These are phyloP conservation scores for Neonectria neomacrospora DNA, from an alignment of 2,329 filamentous ascomycete genomes.

Conservation along the genomic window DNA sequence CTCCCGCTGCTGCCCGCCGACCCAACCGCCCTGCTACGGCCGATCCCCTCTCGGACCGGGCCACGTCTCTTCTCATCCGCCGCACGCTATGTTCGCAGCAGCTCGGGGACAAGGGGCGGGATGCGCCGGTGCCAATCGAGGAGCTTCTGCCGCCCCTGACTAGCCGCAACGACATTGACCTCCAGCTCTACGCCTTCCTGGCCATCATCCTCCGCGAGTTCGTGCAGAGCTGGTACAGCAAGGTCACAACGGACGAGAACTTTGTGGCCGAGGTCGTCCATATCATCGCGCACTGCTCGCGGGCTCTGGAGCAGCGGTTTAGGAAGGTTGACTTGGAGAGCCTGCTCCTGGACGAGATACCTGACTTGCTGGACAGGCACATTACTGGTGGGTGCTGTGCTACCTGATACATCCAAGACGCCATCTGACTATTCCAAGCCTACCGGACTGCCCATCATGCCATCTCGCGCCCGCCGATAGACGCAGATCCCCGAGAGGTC, in stretches of 20 bases:
- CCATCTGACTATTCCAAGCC: slow-evolving; percentile 60
- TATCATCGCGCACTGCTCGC: slow-evolving; percentile 91
- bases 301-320: slow-evolving; percentile 86
- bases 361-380: slow-evolving; percentile 82
- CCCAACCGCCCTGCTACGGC: slow-evolving; percentile 49
- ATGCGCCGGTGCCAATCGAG: slow-evolving; percentile 69
- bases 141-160: slow-evolving; percentile 90
- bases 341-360: slow-evolving; percentile 87
- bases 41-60: slow-evolving; percentile 76
- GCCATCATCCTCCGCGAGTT: slow-evolving; percentile 91
- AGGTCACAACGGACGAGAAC: slow-evolving; percentile 88
- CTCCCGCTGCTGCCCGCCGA: slow-evolving; percentile 46
- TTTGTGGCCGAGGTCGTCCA: slow-evolving; percentile 91
- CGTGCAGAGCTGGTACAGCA: slow-evolving; percentile 91
- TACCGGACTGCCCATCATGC: slow-evolving; percentile 75
- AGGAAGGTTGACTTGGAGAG: slow-evolving; percentile 85
- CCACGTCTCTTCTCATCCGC: slow-evolving; percentile 84
- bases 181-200: slow-evolving; percentile 92
- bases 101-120: slow-evolving; percentile 65
- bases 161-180: slow-evolving; percentile 91
- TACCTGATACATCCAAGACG: neutral
- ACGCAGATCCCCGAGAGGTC: slow-evolving; percentile 71
- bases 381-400: slow-evolving; percentile 71
- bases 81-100: slow-evolving; percentile 84
- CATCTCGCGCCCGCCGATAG: slow-evolving; percentile 67